Base-by-base conservation (phyloP, 352 stramenopile species). In the Pythium diclinum region DNA sequence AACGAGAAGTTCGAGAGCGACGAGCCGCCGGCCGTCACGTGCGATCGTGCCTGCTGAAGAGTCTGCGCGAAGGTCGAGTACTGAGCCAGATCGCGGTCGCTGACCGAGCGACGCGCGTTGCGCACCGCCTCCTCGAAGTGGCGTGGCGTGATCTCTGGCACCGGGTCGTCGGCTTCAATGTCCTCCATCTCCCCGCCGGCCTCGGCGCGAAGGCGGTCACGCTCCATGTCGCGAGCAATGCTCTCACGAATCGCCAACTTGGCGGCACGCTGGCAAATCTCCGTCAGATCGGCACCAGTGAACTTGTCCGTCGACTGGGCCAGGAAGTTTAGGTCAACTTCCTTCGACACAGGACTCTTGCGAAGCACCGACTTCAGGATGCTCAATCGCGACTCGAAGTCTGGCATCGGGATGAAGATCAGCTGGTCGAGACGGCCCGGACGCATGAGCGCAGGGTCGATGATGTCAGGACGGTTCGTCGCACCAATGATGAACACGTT, bases 191-290 rank as follows among this genome's bases (percentile, higher is more conserved):
- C 85, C 55, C 91, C 85, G 23, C 84, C 92, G 53, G 92, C 89
- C 73, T 99, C 96, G 5, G 85, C 87, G 47, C 92, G 88, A 42
- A 99, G 89, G 44, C 96, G 91, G 60, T 99, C 92, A 40, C 96
- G 91, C 76, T 99, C 97, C 83, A 99, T 98, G 72, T 99, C 96
- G 60, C 95, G 90, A 73, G 98, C 92, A 73, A 99, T 99, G 69
- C 96, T 98, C 79, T 99, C 97, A n/a, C 97, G 91, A 74, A 99
- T 99, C 3, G 97, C 98, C 60, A 99, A 74, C 83, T 99, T 99
- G 61, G 95, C 98, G n/a, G 98, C 97, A 36, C 94, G 91, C 80
- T 99, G 97, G 70, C 98, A 99, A 69, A 99, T 99, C 83, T 99
- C 97, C 30, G 97, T 99, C 53, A 99, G 81, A 88, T 99, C 98